A percentile compares a stretch with the other conserved stretches of the same genome.
These are phyloP conservation scores for Claviceps africana DNA, from an alignment of 2,329 filamentous ascomycete species.

Conservation along the genomic window DNA sequence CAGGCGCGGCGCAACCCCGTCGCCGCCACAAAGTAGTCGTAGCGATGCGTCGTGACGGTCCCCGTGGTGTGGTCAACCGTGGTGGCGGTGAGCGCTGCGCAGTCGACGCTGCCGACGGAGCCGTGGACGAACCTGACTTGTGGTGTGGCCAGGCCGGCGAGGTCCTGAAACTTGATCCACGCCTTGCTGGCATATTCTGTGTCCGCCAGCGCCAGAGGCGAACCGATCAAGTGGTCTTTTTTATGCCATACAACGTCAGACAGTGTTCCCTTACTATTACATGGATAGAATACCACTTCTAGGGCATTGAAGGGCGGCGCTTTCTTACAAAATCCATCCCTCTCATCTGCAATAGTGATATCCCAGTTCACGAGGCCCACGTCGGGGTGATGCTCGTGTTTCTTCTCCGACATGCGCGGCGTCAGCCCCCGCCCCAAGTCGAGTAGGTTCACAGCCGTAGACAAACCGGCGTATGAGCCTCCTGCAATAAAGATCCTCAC, in stretches of 20 bases:
- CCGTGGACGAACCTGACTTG: slow-evolving; percentile 54
- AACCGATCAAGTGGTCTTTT: slow-evolving; percentile 61
- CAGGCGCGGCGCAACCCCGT: slow-evolving; percentile 56
- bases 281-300: background rate
- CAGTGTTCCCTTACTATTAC: background rate
- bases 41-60: slow-evolving; percentile 30
- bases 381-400: slow-evolving; percentile 25
- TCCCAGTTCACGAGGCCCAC: slow-evolving; percentile 42
- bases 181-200: slow-evolving; percentile 48
- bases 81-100: slow-evolving; percentile 41
- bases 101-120: slow-evolving; percentile 46
- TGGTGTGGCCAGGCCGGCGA: slow-evolving; percentile 49
- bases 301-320: background rate
- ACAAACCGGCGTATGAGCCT: slow-evolving; percentile 59
- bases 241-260: background rate
- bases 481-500: slow-evolving; percentile 53
- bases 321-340: slow-evolving; percentile 66
- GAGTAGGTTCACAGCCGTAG: slow-evolving; percentile 50
- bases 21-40: slow-evolving; percentile 64
- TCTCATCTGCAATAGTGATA: slow-evolving; percentile 62
- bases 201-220: slow-evolving; percentile 56
- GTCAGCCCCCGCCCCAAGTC: slow-evolving; percentile 46
- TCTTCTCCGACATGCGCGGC: slow-evolving; percentile 28
- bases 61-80: slow-evolving; percentile 36
- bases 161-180: slow-evolving; percentile 56